These are phyloP conservation scores for Spiromastix sp. DNA, from an alignment of 2,329 filamentous ascomycete genomes.

Conservation along the genomic window DNA sequence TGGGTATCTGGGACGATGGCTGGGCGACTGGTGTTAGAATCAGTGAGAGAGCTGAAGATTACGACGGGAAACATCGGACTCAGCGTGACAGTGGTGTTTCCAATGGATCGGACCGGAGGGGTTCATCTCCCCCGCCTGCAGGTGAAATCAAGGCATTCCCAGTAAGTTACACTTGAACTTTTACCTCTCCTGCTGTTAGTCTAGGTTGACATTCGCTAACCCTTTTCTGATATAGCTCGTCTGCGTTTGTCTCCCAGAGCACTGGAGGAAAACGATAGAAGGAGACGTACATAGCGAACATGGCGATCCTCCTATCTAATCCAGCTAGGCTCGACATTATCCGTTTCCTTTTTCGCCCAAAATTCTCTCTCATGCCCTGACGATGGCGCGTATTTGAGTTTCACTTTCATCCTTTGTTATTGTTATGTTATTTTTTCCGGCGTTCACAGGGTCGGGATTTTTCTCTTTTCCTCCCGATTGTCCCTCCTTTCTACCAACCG, in stretches of 20 bases:
- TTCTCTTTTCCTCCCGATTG: too few relatives aligned
- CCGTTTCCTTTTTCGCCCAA: too few relatives aligned
- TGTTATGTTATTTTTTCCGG: conserved; percentile 9
- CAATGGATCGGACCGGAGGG: conserved; percentile 55
- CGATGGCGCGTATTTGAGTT: conserved; percentile 21
- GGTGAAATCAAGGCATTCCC: conserved; percentile 98
- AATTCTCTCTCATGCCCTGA: conserved; percentile 24
- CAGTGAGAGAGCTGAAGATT: conserved; percentile 76
- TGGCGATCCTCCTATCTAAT: too few relatives aligned
- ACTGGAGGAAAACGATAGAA: conserved; percentile 95
- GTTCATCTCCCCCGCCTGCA: conserved; percentile 51
- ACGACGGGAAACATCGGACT: conserved; percentile 63
- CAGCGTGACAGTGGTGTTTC: conserved; percentile 93
- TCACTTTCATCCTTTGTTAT: conserved; percentile 4
- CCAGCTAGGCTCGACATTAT: too few relatives aligned
- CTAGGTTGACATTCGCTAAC: background rate
- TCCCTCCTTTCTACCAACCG: too few relatives aligned
- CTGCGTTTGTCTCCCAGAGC: conserved; percentile 87
- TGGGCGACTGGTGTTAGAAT: conserved; percentile 92
- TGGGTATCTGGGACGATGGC: conserved; percentile 98
- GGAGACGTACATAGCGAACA: conserved; percentile 61
- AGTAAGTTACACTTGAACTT: conserved; percentile 14
- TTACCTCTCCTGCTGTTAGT: background rate
- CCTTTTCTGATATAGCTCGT: conserved; percentile 46
- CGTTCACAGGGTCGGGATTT: too few relatives aligned